phyloP scores from a whole-genome alignment of 2,329 filamentous ascomycete genomes.

The Fusarium abutilonis region DNA sequence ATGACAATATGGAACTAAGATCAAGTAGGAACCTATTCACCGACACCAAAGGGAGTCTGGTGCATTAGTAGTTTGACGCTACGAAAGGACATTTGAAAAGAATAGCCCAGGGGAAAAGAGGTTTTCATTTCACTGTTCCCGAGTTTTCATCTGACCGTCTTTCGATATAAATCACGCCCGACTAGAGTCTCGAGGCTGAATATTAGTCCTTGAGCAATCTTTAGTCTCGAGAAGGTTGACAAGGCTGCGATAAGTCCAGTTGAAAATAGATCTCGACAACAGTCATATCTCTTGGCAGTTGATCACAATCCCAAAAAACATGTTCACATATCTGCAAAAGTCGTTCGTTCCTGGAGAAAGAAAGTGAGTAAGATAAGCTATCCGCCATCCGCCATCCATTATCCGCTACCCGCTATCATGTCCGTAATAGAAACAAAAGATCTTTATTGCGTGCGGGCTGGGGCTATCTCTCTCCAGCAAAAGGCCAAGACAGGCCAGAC shows the following conservation, averaged over 20 bases:
- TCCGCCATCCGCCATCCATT: slow-evolving; percentile 17
- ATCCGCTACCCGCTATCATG: slow-evolving; percentile 36
- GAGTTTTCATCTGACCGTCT: slow-evolving; percentile 19
- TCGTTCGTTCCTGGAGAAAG: slow-evolving; percentile 24
- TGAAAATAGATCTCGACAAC: not conserved
- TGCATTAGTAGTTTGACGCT: slow-evolving; percentile 30
- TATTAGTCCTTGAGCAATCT: slow-evolving; percentile 11
- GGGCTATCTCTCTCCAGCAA: slow-evolving; percentile 37
- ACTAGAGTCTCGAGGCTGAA: slow-evolving; percentile 3
- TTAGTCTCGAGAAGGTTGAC: slow-evolving; percentile 38
- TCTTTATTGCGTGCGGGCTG: slow-evolving; percentile 38
- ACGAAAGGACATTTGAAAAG: slow-evolving; percentile 32
- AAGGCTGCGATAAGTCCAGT: slow-evolving; percentile 28
- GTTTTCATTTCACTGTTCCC: slow-evolving; percentile 18
- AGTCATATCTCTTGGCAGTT: slow-evolving; percentile 11
- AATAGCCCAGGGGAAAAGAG: slow-evolving; percentile 23
- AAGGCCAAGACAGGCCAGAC: slow-evolving; percentile 29
- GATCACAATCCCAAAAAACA: slow-evolving; percentile 17
- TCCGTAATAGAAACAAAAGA: slow-evolving; percentile 43
- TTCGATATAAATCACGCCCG: slow-evolving; percentile 7
- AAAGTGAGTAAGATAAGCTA: slow-evolving; percentile 37
- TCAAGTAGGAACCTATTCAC: slow-evolving; percentile 39
- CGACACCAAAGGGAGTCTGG: slow-evolving; percentile 28
- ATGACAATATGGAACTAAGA: slow-evolving; percentile 39
- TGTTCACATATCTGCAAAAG: slow-evolving; percentile 28